Evolutionary conservation across 2,329 filamentous ascomycete genomes (phyloP), one percentile per base, ranked within the genome.

Genomic region (Ophiostoma perfectum): DNA sequence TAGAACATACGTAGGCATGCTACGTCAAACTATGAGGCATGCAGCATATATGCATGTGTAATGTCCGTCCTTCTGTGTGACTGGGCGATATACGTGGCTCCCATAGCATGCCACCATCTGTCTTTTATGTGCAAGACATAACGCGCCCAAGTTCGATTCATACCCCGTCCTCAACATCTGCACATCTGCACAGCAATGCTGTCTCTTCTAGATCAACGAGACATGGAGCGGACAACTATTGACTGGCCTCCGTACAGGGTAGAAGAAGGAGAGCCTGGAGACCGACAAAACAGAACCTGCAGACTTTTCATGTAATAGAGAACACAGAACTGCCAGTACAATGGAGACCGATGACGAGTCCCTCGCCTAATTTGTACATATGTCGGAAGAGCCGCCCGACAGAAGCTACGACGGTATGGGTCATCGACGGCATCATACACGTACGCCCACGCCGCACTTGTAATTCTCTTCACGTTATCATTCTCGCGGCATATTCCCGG

Each of bases 311-410:
- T 27, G 27, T 27, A 27, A 27, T 27, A 27, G 27, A 27, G n/a
- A 27, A 2, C 27, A 27, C 27, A 27, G 27, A 27, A 2, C 27
- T 27, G 27, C 27, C 8, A 55, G 49, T 44, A 4, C 42, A 44
- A 55, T 55, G 49, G 49, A 55, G n/a, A 55, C 49, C n/a, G 49
- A 55, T 55, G 49, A 55, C 49, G 49, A 55, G 49, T 55, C 49
- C 9, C 49, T 55, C 49, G 49, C 14, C 42, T 11, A 27, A n/a
- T 27, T 27, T 7, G 49, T 27, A 7, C 18, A 55, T 27, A 27
- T 27, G 49, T 55, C 49, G 49, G 49, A 55, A 55, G 49, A 55
- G 49, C 49, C 49, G 49, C 49, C 49, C 49, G 49, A 55, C 49
- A 18, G 49, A 18, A 55, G 49, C 49, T 36, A 55, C 4, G 47